Evolutionary conservation across 75 land plant species (phyloP).

Genomic region (Ceratopteris richardii): DNA sequence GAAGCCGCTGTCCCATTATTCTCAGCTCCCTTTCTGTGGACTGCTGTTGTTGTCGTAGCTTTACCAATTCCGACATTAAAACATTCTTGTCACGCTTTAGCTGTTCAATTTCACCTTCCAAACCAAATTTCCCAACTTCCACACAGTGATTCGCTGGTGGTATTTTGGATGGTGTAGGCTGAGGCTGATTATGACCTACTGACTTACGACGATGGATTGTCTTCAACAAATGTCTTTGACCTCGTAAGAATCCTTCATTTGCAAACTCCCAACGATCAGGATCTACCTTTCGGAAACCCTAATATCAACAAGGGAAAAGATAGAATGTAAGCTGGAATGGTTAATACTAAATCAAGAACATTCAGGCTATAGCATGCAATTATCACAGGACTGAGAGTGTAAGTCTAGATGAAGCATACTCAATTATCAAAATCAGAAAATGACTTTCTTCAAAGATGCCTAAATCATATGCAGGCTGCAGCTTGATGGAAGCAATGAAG

Average conservation of each 20-base stretch:
- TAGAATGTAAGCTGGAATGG: no score
- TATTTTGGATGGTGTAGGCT: constrained; percentile 13
- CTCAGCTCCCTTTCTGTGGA: constrained; percentile 54
- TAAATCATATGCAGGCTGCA: no score
- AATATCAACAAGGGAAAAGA: constrained; percentile 8
- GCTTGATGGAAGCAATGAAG: no score
- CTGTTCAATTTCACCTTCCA: constrained; percentile 74
- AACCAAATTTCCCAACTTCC: constrained; percentile 76
- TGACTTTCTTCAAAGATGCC: no score
- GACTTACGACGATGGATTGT: constrained; percentile 54
- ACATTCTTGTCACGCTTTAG: constrained; percentile 75
- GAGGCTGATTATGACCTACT: constrained; percentile 31
- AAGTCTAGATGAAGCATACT: no score
- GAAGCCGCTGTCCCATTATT: constrained; percentile 47
- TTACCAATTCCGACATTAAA: constrained; percentile 61
- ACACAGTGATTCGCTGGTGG: constrained; percentile 39
- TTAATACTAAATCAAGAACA: neutral
- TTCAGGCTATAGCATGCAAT: no score
- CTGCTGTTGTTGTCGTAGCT: constrained; percentile 71
- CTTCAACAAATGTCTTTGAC: constrained; percentile 56
- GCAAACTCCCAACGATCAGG: constrained; percentile 94
- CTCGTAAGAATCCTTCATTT: constrained; percentile 74
- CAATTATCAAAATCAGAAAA: no score
- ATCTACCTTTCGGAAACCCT: constrained; percentile 86
- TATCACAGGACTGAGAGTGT: no score